These are phyloP conservation scores for Leucosporidium yakuticum DNA, from an alignment of 768 basidiomycete genomes.

Conservation along the genomic window DNA sequence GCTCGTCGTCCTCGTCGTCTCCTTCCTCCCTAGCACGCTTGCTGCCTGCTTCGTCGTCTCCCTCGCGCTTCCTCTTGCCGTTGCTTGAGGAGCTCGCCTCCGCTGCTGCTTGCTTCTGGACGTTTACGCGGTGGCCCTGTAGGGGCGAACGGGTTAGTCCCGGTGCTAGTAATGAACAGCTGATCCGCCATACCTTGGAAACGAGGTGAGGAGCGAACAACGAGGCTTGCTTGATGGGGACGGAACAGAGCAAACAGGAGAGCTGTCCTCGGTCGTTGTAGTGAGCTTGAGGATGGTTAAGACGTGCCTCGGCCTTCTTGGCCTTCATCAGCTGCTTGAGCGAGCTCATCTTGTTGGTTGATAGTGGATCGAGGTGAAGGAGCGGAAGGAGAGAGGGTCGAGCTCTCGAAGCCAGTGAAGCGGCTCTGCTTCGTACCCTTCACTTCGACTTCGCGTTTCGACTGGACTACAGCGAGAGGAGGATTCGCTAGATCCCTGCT, in stretches of 20 bases:
- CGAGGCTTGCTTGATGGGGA: slow-evolving; percentile 13
- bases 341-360: too few species aligned
- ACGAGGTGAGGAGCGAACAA: slow-evolving; percentile 23
- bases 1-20: not conserved
- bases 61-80: not conserved
- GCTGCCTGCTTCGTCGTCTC: not conserved
- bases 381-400: too few species aligned
- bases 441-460: too few species aligned
- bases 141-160: too few species aligned
- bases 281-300: slow-evolving; percentile 13
- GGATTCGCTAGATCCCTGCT: too few species aligned
- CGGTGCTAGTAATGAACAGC: too few species aligned
- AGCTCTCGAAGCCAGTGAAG: too few species aligned
- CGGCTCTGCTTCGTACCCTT: too few species aligned
- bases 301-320: slow-evolving; percentile 4
- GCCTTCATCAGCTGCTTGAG: slow-evolving; percentile 29
- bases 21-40: slow-evolving; percentile 8
- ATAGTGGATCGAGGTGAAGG: too few species aligned
- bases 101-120: slow-evolving; percentile 11
- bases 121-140: slow-evolving; percentile 23
- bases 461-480: too few species aligned
- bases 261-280: slow-evolving; percentile 7
- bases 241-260: slow-evolving; percentile 24
- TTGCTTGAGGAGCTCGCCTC: not conserved
- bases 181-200: slow-evolving; percentile 7